phyloP scores from a whole-genome alignment of 2,329 filamentous ascomycete genomes.

The Pestalotiopsis sp. region DNA sequence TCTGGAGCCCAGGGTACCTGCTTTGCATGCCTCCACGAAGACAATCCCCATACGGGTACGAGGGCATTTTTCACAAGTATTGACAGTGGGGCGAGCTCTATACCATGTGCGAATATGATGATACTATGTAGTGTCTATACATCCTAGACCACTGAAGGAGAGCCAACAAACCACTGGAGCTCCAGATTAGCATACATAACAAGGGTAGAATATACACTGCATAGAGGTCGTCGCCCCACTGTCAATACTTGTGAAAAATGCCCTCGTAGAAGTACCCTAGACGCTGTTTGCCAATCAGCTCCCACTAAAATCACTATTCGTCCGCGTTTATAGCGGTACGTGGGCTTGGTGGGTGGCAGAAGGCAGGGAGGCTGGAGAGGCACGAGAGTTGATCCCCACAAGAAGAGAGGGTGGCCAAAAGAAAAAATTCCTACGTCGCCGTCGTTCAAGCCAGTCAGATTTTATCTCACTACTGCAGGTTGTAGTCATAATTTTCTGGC shows the following conservation, averaged over 20 bases:
- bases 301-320: background rate
- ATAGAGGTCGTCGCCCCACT: too few species aligned
- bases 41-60: background rate
- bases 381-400: background rate
- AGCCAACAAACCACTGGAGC: too few species aligned
- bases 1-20: background rate
- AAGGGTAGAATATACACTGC: too few species aligned
- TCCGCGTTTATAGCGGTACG: background rate
- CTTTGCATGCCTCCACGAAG: background rate
- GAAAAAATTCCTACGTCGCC: background rate
- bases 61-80: too few species aligned
- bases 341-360: background rate
- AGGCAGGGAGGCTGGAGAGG: background rate
- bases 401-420: constrained; percentile 2
- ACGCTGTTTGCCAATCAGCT: background rate
- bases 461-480: constrained; percentile 8
- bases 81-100: too few species aligned
- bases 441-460: constrained; percentile 2
- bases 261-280: background rate
- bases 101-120: too few species aligned
- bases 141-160: too few species aligned
- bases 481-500: background rate
- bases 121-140: too few species aligned
- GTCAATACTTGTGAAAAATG: too few species aligned
- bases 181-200: too few species aligned